Evolutionary conservation across 2,329 filamentous ascomycete species (phyloP).

Genomic region (Epichloe gansuensis): DNA sequence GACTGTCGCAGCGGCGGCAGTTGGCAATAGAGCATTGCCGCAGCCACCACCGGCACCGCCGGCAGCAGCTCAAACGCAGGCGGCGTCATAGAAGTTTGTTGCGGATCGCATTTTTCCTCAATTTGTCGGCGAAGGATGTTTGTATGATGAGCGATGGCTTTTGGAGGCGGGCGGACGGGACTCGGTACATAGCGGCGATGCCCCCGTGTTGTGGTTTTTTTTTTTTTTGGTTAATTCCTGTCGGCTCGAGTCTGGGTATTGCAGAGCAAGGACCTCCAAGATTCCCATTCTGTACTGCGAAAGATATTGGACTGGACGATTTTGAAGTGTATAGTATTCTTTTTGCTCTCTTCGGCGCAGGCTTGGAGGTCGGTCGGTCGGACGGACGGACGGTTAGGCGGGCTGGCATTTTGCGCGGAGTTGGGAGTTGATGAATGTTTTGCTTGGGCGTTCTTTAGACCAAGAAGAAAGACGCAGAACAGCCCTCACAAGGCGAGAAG

Average conservation of each 20-base stretch:
- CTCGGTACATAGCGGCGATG: slow-evolving; percentile 3
- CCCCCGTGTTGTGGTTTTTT: background rate
- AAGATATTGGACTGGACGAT: background rate
- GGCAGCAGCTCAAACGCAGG: slow-evolving; percentile 13
- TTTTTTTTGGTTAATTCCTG: background rate
- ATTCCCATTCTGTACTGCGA: background rate
- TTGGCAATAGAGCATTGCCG: background rate
- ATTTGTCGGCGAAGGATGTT: slow-evolving; percentile 3
- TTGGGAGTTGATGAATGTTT: slow-evolving; percentile 17
- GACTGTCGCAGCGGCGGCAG: slow-evolving; percentile 12
- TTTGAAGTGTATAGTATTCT: slow-evolving; percentile 8
- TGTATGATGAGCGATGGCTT: slow-evolving; percentile 12
- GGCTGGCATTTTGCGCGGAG: slow-evolving; percentile 24
- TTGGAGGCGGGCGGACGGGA: slow-evolving; percentile 1
- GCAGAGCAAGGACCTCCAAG: background rate
- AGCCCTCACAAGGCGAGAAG: slow-evolving; percentile 11
- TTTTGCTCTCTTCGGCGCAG: background rate
- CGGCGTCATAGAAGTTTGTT: slow-evolving; percentile 12
- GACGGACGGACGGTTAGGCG: slow-evolving; percentile 7
- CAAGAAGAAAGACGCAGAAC: slow-evolving; percentile 3
- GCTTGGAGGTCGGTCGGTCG: background rate
- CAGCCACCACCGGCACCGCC: slow-evolving; percentile 8
- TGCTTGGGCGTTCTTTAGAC: background rate
- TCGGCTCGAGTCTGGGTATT: background rate
- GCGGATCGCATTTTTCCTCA: background rate